Conservation (phyloP, 2,329 filamentous ascomycete species). For the Cordyceps tenuipes region DNA sequence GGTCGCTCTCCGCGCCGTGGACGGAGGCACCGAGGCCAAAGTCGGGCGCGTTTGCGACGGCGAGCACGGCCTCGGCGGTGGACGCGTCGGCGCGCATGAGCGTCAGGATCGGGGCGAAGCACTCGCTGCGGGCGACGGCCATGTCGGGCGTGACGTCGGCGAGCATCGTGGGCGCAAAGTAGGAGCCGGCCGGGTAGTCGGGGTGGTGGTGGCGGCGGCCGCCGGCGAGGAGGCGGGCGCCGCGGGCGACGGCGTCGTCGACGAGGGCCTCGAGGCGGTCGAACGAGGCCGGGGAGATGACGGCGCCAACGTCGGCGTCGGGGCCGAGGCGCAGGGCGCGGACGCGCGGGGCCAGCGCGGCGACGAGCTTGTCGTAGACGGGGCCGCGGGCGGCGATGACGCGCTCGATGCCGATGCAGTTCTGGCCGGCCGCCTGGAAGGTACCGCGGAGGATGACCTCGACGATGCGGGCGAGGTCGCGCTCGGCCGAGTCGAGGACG, state of each 20-base stretch:
- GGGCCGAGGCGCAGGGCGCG: constrained; percentile 67
- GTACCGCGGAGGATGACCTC: constrained; percentile 84
- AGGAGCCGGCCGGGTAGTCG: constrained; percentile 69
- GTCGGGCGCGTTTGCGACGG: constrained; percentile 71
- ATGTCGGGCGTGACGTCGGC: constrained; percentile 82
- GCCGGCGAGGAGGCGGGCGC: constrained; percentile 74
- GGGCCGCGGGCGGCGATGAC: constrained; percentile 65
- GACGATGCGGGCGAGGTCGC: constrained; percentile 61
- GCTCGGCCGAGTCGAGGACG: constrained; percentile 66
- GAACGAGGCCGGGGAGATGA: constrained; percentile 76
- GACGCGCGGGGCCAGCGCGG: constrained; percentile 65
- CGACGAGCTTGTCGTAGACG: constrained; percentile 67
- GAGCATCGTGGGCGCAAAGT: constrained; percentile 85
- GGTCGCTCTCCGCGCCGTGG: constrained; percentile 60
- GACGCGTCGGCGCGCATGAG: constrained; percentile 66
- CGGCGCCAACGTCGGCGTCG: constrained; percentile 74
- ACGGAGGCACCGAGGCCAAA: constrained; percentile 87
- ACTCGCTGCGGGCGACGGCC: constrained; percentile 81
- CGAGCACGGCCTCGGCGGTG: constrained; percentile 54
- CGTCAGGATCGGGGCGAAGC: constrained; percentile 86
- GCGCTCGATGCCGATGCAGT: constrained; percentile 95
- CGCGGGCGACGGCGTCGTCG: constrained; percentile 64
- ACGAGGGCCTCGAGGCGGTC: constrained; percentile 68
- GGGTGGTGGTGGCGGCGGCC: constrained; percentile 67
- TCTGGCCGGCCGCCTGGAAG: constrained; percentile 93